Evolutionary conservation across 2,329 filamentous ascomycete genomes (phyloP).

Genomic region (Arthrobotrys megalospora): DNA sequence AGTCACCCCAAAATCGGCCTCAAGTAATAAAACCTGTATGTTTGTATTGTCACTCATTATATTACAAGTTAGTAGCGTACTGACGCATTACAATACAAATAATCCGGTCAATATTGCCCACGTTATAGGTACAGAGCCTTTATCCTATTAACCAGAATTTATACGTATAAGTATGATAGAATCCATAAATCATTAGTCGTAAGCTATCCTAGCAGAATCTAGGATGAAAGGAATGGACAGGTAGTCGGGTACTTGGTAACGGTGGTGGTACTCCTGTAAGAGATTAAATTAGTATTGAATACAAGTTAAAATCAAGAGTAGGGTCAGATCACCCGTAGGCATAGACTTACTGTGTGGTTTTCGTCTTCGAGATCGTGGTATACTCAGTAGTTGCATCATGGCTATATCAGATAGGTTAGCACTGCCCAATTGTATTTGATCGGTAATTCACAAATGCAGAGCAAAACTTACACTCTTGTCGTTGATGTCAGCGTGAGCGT

Average conservation of each 20-base stretch:
- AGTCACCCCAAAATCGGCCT: too few species aligned
- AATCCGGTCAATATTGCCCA: too few species aligned
- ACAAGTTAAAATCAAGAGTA: background rate
- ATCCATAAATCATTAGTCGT: background rate
- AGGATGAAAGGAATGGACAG: background rate
- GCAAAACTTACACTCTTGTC: slow-evolving; percentile 29
- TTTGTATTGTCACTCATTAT: too few species aligned
- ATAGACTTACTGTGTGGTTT: slow-evolving; percentile 32
- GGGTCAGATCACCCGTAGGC: too few species aligned
- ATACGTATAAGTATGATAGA: background rate
- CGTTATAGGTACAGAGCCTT: too few species aligned
- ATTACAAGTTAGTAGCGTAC: too few species aligned
- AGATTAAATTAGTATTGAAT: background rate
- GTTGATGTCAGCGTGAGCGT: slow-evolving; percentile 31
- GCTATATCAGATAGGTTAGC: background rate
- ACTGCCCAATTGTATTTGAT: background rate
- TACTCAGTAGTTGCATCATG: slow-evolving; percentile 42
- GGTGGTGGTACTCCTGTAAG: slow-evolving; percentile 36
- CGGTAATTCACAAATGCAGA: background rate
- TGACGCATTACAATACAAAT: too few species aligned
- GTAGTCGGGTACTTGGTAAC: slow-evolving; percentile 34
- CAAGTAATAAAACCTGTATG: too few species aligned
- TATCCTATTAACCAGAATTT: too few species aligned
- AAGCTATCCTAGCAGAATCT: background rate
- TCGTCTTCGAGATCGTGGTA: slow-evolving; percentile 31